Evolutionary conservation across 2,329 filamentous ascomycete genomes (phyloP).

Genomic region (Fusarium sp.): DNA sequence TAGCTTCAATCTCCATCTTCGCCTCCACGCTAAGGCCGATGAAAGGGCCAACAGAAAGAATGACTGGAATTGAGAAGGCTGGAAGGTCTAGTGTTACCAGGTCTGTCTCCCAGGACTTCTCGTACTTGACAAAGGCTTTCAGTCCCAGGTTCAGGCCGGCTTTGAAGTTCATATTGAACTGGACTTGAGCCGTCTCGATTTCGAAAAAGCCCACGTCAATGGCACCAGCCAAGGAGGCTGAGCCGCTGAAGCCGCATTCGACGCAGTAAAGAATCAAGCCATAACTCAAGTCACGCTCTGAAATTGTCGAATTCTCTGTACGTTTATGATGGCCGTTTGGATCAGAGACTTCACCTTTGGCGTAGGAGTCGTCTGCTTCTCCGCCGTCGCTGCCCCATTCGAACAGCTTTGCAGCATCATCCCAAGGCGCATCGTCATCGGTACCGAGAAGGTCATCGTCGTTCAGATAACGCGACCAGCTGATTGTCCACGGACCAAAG

Average conservation of each 20-base stretch:
- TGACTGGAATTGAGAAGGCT: not conserved
- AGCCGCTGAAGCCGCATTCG: conserved; percentile 10
- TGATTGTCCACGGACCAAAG: not conserved
- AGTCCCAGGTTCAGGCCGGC: conserved; percentile 6
- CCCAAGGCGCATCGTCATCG: conserved; percentile 14
- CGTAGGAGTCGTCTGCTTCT: conserved; percentile 8
- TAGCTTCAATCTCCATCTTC: conserved; percentile 4
- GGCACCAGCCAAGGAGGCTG: not conserved
- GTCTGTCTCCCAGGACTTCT: conserved; percentile 4
- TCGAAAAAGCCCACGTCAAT: not conserved
- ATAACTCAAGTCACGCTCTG: conserved; percentile 9
- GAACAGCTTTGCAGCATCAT: conserved; percentile 10
- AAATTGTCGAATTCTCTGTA: not conserved
- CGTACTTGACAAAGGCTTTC: conserved; percentile 10
- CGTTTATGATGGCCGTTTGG: conserved; percentile 21
- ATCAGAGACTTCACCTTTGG: conserved; percentile 6
- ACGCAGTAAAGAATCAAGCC: conserved; percentile 9
- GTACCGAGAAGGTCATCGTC: not conserved
- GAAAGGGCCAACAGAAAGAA: not conserved
- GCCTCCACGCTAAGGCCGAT: not conserved
- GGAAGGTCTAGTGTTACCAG: not conserved
- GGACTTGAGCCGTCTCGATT: not conserved
- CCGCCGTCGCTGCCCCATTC: conserved; percentile 2
- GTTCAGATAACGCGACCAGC: not conserved
- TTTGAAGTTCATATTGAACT: conserved; percentile 13